phyloP scores from a whole-genome alignment of 2,329 filamentous ascomycete genomes.

The Metarhizium anisopliae region DNA sequence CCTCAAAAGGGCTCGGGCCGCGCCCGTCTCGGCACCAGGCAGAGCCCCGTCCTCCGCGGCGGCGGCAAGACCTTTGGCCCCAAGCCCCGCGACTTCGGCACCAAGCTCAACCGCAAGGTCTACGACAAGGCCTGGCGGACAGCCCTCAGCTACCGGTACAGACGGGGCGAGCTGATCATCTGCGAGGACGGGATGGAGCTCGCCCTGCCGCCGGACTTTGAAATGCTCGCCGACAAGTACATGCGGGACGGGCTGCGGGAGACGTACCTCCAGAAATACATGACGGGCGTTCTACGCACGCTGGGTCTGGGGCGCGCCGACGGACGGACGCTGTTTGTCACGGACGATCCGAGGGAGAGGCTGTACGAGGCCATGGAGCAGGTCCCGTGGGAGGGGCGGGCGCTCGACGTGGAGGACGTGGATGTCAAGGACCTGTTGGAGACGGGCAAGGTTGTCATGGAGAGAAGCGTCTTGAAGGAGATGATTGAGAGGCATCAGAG shows the following conservation, averaged over 20 bases:
- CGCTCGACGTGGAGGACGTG: constrained; percentile 65
- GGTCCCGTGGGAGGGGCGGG: constrained; percentile 57
- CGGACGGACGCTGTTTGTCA: constrained; percentile 70
- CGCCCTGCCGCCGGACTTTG: constrained; percentile 40
- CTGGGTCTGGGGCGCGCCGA: constrained; percentile 60
- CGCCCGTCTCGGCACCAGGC: constrained; percentile 71
- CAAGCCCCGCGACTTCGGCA: constrained; percentile 82
- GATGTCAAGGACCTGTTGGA: constrained; percentile 94
- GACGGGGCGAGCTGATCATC: constrained; percentile 77
- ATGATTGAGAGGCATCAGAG: constrained; percentile 66
- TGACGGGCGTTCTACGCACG: constrained; percentile 57
- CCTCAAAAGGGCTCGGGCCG: constrained; percentile 79
- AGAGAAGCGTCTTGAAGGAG: constrained; percentile 67
- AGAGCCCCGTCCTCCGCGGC: constrained; percentile 73
- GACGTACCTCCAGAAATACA: constrained; percentile 52
- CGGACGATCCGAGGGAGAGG: constrained; percentile 47
- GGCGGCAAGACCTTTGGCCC: constrained; percentile 90
- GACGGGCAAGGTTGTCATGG: constrained; percentile 76
- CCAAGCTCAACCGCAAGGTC: constrained; percentile 73
- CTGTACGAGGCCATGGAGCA: constrained; percentile 59
- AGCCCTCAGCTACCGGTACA: constrained; percentile 84
- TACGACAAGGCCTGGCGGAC: constrained; percentile 96
- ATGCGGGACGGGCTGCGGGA: constrained; percentile 40
- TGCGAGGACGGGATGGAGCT: constrained; percentile 73
- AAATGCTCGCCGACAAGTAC: constrained; percentile 29